Conservation (phyloP, 352 stramenopile genomes). For the Globisporangium yorkense region DNA sequence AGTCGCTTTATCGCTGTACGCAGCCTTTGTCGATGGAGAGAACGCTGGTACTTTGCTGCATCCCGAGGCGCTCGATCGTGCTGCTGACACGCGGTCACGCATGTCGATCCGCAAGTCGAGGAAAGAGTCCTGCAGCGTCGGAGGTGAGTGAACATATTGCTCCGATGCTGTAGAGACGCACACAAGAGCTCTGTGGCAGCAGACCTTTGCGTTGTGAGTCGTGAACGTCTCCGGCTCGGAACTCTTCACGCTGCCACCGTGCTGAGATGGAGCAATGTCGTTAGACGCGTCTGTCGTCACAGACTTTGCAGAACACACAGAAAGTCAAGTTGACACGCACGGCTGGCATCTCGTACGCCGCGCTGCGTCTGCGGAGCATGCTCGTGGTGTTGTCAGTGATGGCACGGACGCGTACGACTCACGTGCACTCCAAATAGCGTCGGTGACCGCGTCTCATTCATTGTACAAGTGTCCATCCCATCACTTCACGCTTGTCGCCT, state of each 20-base stretch:
- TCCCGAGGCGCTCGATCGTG: not conserved
- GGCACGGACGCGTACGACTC: not conserved
- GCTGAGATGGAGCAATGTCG: not conserved
- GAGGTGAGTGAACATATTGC: not conserved
- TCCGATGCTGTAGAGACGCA: not conserved
- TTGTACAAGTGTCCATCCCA: too few species aligned
- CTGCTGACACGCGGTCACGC: constrained; percentile 10
- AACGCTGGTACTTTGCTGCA: not conserved
- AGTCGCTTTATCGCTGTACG: constrained; percentile 6
- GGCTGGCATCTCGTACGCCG: constrained; percentile 7
- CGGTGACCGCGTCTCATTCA: not conserved
- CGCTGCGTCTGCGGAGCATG: constrained; percentile 13
- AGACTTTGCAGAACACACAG: not conserved
- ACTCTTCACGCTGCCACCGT: not conserved
- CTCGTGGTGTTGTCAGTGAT: too few species aligned
- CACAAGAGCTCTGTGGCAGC: not conserved
- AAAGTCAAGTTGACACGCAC: constrained; percentile 1
- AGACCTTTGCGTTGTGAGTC: constrained; percentile 9
- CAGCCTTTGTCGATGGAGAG: constrained; percentile 6
- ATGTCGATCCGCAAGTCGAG: constrained; percentile 28
- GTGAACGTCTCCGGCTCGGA: constrained; percentile 4
- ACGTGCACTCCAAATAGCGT: not conserved
- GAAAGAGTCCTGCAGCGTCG: constrained; percentile 15
- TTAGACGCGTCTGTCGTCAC: constrained; percentile 1
- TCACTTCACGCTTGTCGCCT: too few species aligned